Percentiles rank a stretch among this genome's conserved stretches.
These are phyloP conservation scores for Chaetoceros muelleri DNA, from an alignment of 108 stramenopile species.

Conservation along the genomic window DNA sequence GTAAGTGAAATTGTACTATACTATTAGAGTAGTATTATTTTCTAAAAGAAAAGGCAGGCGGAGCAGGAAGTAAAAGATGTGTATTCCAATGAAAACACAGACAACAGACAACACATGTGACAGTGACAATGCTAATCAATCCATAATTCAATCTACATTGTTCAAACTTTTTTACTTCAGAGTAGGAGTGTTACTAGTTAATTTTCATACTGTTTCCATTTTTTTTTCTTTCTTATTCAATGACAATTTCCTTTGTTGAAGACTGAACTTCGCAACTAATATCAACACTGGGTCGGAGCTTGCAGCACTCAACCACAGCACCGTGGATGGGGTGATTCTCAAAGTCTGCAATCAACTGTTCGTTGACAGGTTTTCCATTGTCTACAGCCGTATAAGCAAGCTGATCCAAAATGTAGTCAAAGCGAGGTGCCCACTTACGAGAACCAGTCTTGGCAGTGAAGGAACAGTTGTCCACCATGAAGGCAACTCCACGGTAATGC, in stretches of 20 bases:
- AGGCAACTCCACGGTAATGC: constrained; percentile 97
- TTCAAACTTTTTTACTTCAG: too few species aligned
- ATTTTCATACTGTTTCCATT: too few species aligned
- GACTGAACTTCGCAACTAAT: constrained; percentile 86
- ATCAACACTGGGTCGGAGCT: constrained; percentile 93
- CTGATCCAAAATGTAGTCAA: constrained; percentile 98
- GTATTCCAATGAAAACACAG: too few species aligned
- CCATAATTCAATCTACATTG: too few species aligned
- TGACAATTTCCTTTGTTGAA: constrained; percentile 94
- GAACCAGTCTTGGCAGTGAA: constrained; percentile 97
- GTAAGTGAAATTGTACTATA: too few species aligned
- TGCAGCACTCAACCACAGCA: constrained; percentile 92
- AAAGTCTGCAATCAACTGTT: constrained; percentile 82
- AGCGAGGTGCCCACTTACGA: constrained; percentile 96
- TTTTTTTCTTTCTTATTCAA: constrained; percentile 65
- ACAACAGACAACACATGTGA: too few species aligned
- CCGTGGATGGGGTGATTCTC: constrained; percentile 87
- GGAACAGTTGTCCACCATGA: constrained; percentile 99
- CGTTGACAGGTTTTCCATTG: constrained; percentile 80
- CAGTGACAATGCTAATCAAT: too few species aligned
- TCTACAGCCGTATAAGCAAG: constrained; percentile 96
- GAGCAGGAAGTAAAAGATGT: too few species aligned
- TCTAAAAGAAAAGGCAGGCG: too few species aligned
- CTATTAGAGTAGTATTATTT: too few species aligned
- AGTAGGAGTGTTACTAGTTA: too few species aligned